A percentile compares a stretch with the other conserved stretches of the same genome.
These are phyloP conservation scores for Leucaena leucocephala DNA, from an alignment of 306 rosid genomes.

Conservation along the genomic window DNA sequence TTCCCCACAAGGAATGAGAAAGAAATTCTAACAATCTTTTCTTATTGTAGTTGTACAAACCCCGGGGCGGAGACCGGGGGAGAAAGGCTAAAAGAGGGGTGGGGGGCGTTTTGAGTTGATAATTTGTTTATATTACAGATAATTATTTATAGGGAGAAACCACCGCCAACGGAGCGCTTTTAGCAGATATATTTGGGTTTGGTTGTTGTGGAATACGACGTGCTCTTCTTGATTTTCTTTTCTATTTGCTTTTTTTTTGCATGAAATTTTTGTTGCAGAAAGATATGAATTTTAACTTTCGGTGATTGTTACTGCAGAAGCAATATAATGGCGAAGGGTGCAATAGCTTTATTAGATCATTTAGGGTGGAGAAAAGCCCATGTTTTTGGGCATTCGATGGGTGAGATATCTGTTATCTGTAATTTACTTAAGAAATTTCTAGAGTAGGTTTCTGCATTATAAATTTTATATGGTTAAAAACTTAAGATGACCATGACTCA, in stretches of 20 bases:
- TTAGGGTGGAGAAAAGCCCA: slow-evolving; percentile 92
- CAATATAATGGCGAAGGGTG: slow-evolving; percentile 84
- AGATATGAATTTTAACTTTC: slow-evolving; percentile 14
- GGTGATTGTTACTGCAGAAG: slow-evolving; percentile 69
- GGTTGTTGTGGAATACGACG: neutral
- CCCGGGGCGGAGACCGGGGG: no score
- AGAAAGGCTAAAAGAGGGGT: no score
- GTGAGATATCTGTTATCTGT: slow-evolving; percentile 44
- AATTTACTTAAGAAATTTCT: neutral
- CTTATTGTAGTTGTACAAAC: no score
- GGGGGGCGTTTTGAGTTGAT: neutral
- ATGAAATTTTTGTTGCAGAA: neutral
- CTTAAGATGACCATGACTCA: neutral
- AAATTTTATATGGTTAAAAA: slow-evolving; percentile 1
- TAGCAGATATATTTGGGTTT: neutral
- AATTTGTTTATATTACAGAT: neutral
- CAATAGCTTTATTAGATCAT: slow-evolving; percentile 79
- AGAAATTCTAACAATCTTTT: no score
- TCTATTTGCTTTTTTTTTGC: neutral
- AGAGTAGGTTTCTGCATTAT: neutral
- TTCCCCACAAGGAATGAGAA: no score
- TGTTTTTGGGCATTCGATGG: slow-evolving; percentile 97
- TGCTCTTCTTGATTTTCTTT: neutral
- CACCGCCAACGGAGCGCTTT: neutral
- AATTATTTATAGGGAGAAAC: neutral